Evolutionary conservation across 73 alveolate species (phyloP).

Genomic region (Paramecium tetraurelia): DNA sequence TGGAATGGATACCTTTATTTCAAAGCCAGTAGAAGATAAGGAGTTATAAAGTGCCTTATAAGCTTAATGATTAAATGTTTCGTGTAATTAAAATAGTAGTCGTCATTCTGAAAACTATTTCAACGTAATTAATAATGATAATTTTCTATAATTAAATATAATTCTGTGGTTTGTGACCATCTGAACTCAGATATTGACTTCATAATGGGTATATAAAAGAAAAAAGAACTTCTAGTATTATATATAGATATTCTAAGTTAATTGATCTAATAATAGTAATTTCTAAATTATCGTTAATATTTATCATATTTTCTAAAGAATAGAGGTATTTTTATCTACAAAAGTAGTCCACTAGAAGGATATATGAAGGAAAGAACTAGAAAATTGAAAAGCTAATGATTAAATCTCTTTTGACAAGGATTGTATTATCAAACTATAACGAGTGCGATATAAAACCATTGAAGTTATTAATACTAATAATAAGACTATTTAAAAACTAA

Average conservation of each 20-base stretch:
- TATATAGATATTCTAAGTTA: no score
- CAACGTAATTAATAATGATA: not conserved
- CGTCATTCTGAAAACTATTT: not conserved
- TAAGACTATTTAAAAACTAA: no score
- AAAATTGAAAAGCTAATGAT: not conserved
- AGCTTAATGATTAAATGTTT: not conserved
- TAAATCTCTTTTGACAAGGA: not conserved
- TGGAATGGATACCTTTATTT: slow-evolving; percentile 9
- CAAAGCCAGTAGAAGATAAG: not conserved
- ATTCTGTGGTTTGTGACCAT: not conserved
- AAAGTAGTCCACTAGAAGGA: no score
- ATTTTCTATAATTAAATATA: not conserved
- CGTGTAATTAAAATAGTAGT: not conserved
- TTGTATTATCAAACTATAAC: not conserved
- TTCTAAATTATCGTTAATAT: not conserved
- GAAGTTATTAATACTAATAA: no score
- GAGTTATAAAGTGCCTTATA: not conserved
- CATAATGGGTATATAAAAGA: no score
- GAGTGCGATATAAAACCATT: no score
- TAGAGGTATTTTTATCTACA: no score
- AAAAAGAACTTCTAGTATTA: no score
- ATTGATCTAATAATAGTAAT: no score
- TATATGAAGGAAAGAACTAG: no score
- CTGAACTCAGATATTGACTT: not conserved
- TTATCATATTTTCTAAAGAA: no score